Evolutionary conservation across 164 flowering plant genomes (phyloP).

Genomic region (grape (Vitis vinifera)): ASM3070453v1 NC_081806.1:4242001-4242500

Average conservation of each 20-base stretch:
- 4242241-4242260: constrained; percentile 40
- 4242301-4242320: constrained; percentile 70
- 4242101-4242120: constrained; percentile 73
- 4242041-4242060: constrained; percentile 54
- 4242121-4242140: constrained; percentile 53
- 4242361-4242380: constrained; percentile 49
- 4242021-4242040: constrained; percentile 31
- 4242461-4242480: too few relatives aligned
- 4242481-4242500: too few relatives aligned
- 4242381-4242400: constrained; percentile 70
- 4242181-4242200: constrained; percentile 89
- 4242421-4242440: background rate
- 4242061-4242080: constrained; percentile 54
- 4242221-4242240: constrained; percentile 63
- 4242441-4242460: constrained; percentile 6
- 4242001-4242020: constrained; percentile 12
- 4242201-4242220: constrained; percentile 45
- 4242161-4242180: constrained; percentile 76
- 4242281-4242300: constrained; percentile 92
- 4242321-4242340: constrained; percentile 22
- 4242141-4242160: constrained; percentile 41
- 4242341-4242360: constrained; percentile 14
- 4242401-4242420: constrained; percentile 44
- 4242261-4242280: constrained; percentile 48
- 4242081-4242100: constrained; percentile 79